Conservation (phyloP, 176 grass and related monocot genomes). For the Aegilops umbellulata region DNA sequence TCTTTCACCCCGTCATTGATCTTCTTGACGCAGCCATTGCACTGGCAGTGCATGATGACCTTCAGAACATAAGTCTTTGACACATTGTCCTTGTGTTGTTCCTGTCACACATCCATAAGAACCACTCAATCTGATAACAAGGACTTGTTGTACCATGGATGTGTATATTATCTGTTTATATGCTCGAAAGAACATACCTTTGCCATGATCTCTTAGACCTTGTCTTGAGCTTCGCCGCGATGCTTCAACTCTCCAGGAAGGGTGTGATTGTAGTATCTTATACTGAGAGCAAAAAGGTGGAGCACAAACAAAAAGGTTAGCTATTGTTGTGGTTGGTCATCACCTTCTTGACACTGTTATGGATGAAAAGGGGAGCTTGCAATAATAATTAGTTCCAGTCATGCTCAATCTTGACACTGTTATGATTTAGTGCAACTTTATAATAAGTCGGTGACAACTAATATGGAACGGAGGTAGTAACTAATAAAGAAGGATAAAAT, state of each 20-base stretch:
- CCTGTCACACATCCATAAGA: constrained; percentile 19
- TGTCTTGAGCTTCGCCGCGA: neutral
- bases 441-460: too few species aligned
- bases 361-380: neutral
- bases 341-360: constrained; percentile 25
- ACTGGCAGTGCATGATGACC: constrained; percentile 38
- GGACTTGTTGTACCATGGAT: neutral
- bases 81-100: neutral
- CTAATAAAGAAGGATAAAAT: neutral
- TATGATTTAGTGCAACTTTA: too few species aligned
- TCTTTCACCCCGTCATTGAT: constrained; percentile 35
- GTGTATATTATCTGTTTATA: neutral
- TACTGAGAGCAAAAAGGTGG: constrained; percentile 22
- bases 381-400: neutral
- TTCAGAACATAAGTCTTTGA: constrained; percentile 21
- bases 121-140: neutral
- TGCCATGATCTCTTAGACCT: constrained; percentile 17
- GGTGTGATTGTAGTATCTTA: neutral
- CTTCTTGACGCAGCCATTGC: constrained; percentile 44
- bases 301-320: neutral
- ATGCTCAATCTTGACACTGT: too few species aligned
- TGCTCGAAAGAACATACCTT: constrained; percentile 7
- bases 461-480: too few species aligned
- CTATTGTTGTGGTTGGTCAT: constrained; percentile 26
- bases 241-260: constrained; percentile 3